phyloP scores from a whole-genome alignment of 2,329 filamentous ascomycete genomes.

The Amauroascus niger region DNA sequence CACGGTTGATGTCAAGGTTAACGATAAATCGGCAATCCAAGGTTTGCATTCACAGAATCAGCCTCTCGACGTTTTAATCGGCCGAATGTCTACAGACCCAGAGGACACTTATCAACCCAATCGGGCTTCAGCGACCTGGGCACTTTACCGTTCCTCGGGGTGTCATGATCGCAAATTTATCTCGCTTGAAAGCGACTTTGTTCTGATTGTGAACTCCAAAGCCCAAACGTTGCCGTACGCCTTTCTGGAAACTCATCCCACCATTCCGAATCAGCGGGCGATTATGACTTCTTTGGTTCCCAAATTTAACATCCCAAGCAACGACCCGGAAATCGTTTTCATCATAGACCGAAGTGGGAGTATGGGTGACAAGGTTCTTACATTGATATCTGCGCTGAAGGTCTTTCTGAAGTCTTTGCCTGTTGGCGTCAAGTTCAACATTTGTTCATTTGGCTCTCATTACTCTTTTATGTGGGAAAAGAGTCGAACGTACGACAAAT shows the following conservation, averaged over 20 bases:
- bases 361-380: slow-evolving; percentile 7
- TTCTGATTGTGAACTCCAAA: slow-evolving; percentile 49
- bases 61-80: slow-evolving; percentile 52
- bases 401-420: slow-evolving; percentile 12
- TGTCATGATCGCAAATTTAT: slow-evolving; percentile 21
- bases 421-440: slow-evolving; percentile 21
- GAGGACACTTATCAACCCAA: slow-evolving; percentile 43
- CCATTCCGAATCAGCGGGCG: slow-evolving; percentile 8
- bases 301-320: slow-evolving; percentile 5
- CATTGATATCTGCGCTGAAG: slow-evolving; percentile 4
- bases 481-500: slow-evolving; percentile 36
- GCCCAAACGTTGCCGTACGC: slow-evolving; percentile 18
- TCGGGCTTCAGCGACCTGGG: slow-evolving; percentile 54
- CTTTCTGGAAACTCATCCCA: slow-evolving; percentile 45
- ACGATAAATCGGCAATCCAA: slow-evolving; percentile 31
- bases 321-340: slow-evolving; percentile 11
- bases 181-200: slow-evolving; percentile 53
- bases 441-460: slow-evolving; percentile 10
- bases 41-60: slow-evolving; percentile 1
- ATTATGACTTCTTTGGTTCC: slow-evolving; percentile 9
- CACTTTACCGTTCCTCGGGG: slow-evolving; percentile 14
- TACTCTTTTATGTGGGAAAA: slow-evolving; percentile 8
- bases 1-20: slow-evolving; percentile 6
- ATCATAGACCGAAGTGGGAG: slow-evolving; percentile 11
- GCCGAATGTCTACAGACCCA: slow-evolving; percentile 43